phyloP scores from a whole-genome alignment of 208 protist species.

The Trypanosomatidae sp. region DNA sequence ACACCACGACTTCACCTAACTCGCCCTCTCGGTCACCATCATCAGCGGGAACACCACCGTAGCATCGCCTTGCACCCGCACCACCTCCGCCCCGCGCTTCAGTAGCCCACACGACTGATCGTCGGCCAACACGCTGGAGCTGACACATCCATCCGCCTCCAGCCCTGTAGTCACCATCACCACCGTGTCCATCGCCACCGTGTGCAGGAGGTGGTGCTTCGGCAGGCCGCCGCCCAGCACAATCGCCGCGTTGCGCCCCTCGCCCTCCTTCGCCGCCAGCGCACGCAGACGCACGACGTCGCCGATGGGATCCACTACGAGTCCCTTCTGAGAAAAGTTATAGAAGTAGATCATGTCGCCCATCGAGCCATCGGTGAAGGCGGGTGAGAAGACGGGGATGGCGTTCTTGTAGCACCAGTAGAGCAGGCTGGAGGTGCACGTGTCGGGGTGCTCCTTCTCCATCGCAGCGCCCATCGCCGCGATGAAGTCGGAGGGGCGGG shows the following conservation, averaged over 20 bases:
- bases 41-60: constrained; percentile 87
- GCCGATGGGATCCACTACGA: constrained; percentile 95
- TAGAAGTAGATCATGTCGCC: constrained; percentile 99
- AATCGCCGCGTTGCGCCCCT: constrained; percentile 56
- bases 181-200: constrained; percentile 55
- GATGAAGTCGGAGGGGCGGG: constrained; percentile 97
- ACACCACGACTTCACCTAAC: neutral
- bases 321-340: constrained; percentile 96
- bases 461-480: constrained; percentile 94
- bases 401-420: constrained; percentile 99
- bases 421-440: constrained; percentile 94
- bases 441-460: constrained; percentile 68
- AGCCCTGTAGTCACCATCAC: constrained; percentile 83
- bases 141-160: constrained; percentile 85
- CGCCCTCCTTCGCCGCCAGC: constrained; percentile 8
- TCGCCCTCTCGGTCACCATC: constrained; percentile 15
- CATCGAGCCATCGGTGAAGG: constrained; percentile 98
- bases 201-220: constrained; percentile 76
- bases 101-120: constrained; percentile 65
- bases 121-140: constrained; percentile 71
- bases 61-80: constrained; percentile 88
- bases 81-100: constrained; percentile 41
- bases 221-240: constrained; percentile 83
- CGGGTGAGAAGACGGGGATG: constrained; percentile 99
- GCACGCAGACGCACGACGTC: constrained; percentile 78